A percentile compares a stretch with the other conserved stretches of the same genome.
Conservation (phyloP, 371 early-diverging fungal genomes). For the Mortierella sp. region DNA sequence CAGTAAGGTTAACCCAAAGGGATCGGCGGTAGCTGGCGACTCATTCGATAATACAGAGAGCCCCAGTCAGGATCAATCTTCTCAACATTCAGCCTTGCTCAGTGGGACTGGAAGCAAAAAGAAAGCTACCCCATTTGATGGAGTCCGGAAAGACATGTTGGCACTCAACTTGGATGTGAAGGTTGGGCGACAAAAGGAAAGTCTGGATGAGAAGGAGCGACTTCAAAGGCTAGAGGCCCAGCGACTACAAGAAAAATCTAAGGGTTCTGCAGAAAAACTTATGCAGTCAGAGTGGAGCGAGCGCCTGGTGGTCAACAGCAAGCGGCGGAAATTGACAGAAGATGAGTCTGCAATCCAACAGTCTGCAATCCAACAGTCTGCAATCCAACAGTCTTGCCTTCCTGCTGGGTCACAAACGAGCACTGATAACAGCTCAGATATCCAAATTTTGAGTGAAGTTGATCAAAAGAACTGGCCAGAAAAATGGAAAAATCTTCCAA, state of each 20-base stretch:
- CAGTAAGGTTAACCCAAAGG: not conserved
- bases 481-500: slow-evolving; percentile 39
- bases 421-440: not conserved
- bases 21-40: not conserved
- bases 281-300: slow-evolving; percentile 46
- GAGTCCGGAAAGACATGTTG: slow-evolving; percentile 40
- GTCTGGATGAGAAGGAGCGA: slow-evolving; percentile 33
- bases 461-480: slow-evolving; percentile 46
- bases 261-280: slow-evolving; percentile 1
- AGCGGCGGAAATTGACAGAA: slow-evolving; percentile 25
- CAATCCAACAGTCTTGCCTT: not conserved
- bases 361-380: not conserved
- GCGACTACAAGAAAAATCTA: not conserved
- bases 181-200: slow-evolving; percentile 39
- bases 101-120: slow-evolving; percentile 13
- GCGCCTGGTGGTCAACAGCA: slow-evolving; percentile 19
- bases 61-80: not conserved
- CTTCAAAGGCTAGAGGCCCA: slow-evolving; percentile 7
- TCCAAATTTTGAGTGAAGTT: slow-evolving; percentile 16
- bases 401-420: not conserved
- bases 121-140: slow-evolving; percentile 28
- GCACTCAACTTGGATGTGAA: slow-evolving; percentile 38
- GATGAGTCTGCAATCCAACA: not conserved
- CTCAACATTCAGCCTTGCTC: not conserved
- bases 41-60: not conserved